Base-by-base conservation (phyloP, 1,284 basidiomycete genomes). In the Tilletia horrida region DNA sequence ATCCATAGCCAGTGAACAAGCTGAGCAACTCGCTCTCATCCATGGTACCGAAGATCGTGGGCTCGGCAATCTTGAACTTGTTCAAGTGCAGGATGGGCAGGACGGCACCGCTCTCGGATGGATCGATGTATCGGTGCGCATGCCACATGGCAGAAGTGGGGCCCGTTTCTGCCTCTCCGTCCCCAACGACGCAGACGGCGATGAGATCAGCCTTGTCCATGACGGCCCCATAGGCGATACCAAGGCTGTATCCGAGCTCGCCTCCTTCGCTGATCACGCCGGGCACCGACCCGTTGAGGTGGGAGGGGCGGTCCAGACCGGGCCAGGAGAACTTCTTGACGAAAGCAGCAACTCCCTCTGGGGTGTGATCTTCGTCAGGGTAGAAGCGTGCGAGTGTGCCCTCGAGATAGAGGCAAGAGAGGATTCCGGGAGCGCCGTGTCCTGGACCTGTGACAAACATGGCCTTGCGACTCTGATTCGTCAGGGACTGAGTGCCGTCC, bases 151-250 rank as follows among this genome's bases (percentile, higher is more conserved):
- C 84, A 31, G 47, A 64, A 13, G 72, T 71, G 23, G 68, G 59
- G 29, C 47, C 91, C 1, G 90, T 91, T 83, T 93, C 91, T 25
- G 88, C 88, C 83, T 93, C 92, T 43, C 92, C 92, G 71, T 93
- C 92, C 43, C 92, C 92, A 23, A 94, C 84, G 44, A 94, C 85
- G 70, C 88, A 90, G 59, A 89, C 86, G 18, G 89, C 87, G 72
- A 93, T 86, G 23, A 91, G 87, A 77, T 93, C 86, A 9, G 91
- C 92, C 69, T 90, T 89, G 82, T 94, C 92, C 90, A 94, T 92
- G 73, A 92, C 82, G 27, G 75, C 70, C 3, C 81, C 81, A 68
- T 91, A 93, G 0, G 91, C 87, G 11, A 92, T 91, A 43, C 88
- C 86, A 48, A 94, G 87, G 0, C 91, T 90, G 74, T 80, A 80